A percentile compares a stretch with the other conserved stretches of the same genome.
These are phyloP conservation scores for Daldinia grandis DNA, from an alignment of 495 filamentous ascomycete species.

Conservation along the genomic window DNA sequence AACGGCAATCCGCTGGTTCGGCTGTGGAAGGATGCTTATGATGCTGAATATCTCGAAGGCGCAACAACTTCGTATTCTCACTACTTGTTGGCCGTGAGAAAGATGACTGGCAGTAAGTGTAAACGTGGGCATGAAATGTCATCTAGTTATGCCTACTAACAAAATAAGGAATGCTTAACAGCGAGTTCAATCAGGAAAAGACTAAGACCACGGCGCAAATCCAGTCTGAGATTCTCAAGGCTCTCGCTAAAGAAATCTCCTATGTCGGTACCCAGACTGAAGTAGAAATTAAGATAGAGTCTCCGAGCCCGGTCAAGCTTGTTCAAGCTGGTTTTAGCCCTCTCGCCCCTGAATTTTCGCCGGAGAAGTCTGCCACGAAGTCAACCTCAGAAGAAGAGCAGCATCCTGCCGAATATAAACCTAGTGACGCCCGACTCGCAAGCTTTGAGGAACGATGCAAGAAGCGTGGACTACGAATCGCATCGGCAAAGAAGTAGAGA, in stretches of 20 bases:
- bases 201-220: neutral
- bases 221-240: neutral
- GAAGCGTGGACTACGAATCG: conserved; percentile 22
- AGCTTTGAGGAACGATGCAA: conserved; percentile 22
- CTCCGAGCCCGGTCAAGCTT: neutral
- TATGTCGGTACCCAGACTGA: neutral
- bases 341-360: neutral
- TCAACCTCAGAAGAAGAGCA: neutral
- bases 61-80: neutral
- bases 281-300: neutral
- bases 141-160: neutral
- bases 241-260: neutral
- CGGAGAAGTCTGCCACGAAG: neutral
- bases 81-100: conserved; percentile 11
- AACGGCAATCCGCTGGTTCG: neutral
- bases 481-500: conserved; percentile 1
- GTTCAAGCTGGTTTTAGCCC: neutral
- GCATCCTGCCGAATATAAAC: neutral
- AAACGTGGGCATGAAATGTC: neutral
- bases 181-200: neutral
- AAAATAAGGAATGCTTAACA: conserved; percentile 5
- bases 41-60: neutral
- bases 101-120: conserved; percentile 14
- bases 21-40: conserved; percentile 17
- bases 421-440: neutral